Conservation (phyloP, 441 rosid species). For the Gossypium davidsonii region DNA sequence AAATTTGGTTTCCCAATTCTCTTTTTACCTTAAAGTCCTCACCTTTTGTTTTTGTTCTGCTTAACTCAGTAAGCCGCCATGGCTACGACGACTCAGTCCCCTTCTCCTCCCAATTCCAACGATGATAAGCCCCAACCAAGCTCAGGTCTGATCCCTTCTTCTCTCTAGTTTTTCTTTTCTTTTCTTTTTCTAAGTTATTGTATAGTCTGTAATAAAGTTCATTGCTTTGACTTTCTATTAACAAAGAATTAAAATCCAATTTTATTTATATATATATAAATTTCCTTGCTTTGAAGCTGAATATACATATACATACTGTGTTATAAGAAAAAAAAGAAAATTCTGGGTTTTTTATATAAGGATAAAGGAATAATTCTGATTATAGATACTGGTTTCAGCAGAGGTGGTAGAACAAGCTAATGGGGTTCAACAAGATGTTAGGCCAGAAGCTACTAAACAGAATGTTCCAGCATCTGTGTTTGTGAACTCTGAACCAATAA, state of each 20-base stretch:
- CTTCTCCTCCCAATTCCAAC: conserved; percentile 19
- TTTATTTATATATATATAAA: background rate
- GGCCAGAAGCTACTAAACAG: conserved; percentile 37
- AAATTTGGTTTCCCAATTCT: background rate
- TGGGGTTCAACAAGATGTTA: conserved; percentile 43
- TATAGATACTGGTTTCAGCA: conserved; percentile 22
- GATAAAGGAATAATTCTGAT: background rate
- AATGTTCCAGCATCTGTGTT: conserved; percentile 52
- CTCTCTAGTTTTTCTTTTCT: background rate
- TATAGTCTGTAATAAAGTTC: background rate
- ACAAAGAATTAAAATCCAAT: background rate
- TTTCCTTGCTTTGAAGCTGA: background rate
- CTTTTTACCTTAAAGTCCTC: background rate
- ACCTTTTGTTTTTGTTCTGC: background rate
- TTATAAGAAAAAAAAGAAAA: background rate
- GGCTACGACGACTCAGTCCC: conserved; percentile 29
- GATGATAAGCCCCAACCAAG: conserved; percentile 21
- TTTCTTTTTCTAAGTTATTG: background rate
- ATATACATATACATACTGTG: background rate
- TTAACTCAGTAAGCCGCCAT: conserved; percentile 1
- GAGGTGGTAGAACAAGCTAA: conserved; percentile 37
- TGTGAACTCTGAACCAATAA: conserved; percentile 73
- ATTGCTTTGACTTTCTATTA: background rate
- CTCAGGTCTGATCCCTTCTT: conserved; percentile 18
- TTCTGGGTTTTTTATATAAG: background rate